Conservation (phyloP, 345 rosid genomes). For the Arabis alpina region DNA sequence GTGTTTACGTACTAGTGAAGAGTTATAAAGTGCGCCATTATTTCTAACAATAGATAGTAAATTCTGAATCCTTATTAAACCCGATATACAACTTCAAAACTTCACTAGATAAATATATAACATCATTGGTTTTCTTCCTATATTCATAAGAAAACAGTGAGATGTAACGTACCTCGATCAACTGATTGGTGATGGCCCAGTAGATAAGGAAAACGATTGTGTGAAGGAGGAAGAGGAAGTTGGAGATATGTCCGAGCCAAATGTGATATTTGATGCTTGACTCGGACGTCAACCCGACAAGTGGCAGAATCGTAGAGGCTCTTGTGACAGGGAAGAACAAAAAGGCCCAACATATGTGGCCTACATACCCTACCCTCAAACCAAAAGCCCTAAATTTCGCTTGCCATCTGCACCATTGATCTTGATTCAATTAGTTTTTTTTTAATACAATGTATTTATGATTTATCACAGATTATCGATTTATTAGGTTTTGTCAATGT, state of each 20-base stretch:
- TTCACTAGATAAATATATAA: too few relatives aligned
- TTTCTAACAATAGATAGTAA: not conserved
- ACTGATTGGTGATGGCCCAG: slow-evolving; percentile 1
- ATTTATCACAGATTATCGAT: too few relatives aligned
- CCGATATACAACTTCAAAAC: too few relatives aligned
- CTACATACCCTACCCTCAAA: not conserved
- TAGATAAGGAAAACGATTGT: slow-evolving; percentile 1
- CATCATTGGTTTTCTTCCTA: too few relatives aligned
- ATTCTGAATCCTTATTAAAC: too few relatives aligned
- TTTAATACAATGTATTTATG: too few relatives aligned
- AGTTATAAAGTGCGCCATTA: too few relatives aligned
- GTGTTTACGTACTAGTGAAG: too few relatives aligned
- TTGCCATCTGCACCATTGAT: not conserved
- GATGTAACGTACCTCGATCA: not conserved
- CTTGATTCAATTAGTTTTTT: not conserved
- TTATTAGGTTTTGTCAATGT: not conserved
- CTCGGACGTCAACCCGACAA: slow-evolving; percentile 1
- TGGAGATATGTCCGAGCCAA: slow-evolving; percentile 11
- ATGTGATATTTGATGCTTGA: slow-evolving; percentile 14
- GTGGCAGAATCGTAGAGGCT: slow-evolving; percentile 12
- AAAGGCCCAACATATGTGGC: not conserved
- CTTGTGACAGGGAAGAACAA: slow-evolving; percentile 7
- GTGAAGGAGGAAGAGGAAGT: slow-evolving; percentile 11
- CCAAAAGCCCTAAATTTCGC: slow-evolving; percentile 5
- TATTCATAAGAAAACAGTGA: not conserved